Evolutionary conservation across 768 basidiomycete species (phyloP).

Genomic region (Lepiota brunneoincarnata): DNA sequence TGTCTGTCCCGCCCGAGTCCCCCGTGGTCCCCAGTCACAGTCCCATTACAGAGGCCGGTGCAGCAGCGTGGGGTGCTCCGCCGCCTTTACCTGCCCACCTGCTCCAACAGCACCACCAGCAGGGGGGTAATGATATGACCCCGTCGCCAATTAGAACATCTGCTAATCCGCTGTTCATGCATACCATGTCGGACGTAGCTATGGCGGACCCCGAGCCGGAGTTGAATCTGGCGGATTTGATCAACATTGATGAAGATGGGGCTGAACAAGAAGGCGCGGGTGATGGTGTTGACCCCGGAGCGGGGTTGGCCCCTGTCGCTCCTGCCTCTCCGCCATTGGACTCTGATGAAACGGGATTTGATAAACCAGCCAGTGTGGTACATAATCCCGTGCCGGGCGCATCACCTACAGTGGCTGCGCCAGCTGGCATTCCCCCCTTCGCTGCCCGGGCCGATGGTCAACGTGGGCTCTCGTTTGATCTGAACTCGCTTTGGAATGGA

Average conservation of each 20-base stretch:
- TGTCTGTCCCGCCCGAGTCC: slow-evolving; percentile 73
- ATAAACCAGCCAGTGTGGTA: slow-evolving; percentile 2
- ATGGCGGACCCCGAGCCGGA: slow-evolving; percentile 47
- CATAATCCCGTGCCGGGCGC: slow-evolving; percentile 15
- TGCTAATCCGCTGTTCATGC: slow-evolving; percentile 25
- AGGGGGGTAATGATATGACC: slow-evolving; percentile 15
- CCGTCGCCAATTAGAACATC: neutral
- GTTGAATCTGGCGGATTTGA: slow-evolving; percentile 70
- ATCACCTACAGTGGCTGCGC: slow-evolving; percentile 21
- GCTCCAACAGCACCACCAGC: slow-evolving; percentile 24
- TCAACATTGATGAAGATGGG: slow-evolving; percentile 72
- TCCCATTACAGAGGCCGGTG: slow-evolving; percentile 22
- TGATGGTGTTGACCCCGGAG: slow-evolving; percentile 17
- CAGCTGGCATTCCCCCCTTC: slow-evolving; percentile 48
- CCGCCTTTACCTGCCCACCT: slow-evolving; percentile 54
- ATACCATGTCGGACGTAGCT: slow-evolving; percentile 34
- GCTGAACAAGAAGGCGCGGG: slow-evolving; percentile 27
- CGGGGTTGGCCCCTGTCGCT: slow-evolving; percentile 15
- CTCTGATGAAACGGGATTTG: neutral
- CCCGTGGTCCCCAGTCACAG: slow-evolving; percentile 46
- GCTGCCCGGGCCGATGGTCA: slow-evolving; percentile 44
- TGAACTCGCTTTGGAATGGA: slow-evolving; percentile 69
- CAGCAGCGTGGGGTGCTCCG: slow-evolving; percentile 55
- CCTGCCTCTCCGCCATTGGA: slow-evolving; percentile 5
- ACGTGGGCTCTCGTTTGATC: slow-evolving; percentile 59